Evolutionary conservation across 371 early-diverging fungal species (phyloP).

Genomic region (Mortierella sp.): DNA sequence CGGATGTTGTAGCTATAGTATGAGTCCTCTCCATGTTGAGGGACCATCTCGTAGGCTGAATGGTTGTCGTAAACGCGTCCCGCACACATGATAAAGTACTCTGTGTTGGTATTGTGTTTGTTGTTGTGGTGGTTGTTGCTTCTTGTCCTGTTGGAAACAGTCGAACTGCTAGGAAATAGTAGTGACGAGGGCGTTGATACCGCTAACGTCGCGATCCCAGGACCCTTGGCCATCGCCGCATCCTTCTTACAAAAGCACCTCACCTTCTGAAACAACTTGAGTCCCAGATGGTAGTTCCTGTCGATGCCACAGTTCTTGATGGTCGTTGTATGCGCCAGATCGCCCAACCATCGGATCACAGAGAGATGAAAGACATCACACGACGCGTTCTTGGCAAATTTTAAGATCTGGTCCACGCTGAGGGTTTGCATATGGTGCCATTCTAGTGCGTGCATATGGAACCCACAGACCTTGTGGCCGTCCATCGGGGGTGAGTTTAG

Average conservation of each 20-base stretch:
- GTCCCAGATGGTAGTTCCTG: background rate
- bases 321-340: background rate
- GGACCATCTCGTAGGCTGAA: background rate
- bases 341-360: slow-evolving; percentile 10
- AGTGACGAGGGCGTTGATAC: background rate
- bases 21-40: background rate
- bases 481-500: background rate
- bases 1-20: background rate
- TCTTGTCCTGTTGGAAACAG: background rate
- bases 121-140: background rate
- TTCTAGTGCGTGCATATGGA: slow-evolving; percentile 21
- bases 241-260: background rate
- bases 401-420: background rate
- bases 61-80: slow-evolving; percentile 1
- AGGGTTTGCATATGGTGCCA: slow-evolving; percentile 11
- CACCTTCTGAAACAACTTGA: background rate
- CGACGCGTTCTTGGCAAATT: background rate
- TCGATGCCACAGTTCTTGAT: background rate
- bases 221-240: background rate
- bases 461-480: slow-evolving; percentile 15
- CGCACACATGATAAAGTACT: background rate
- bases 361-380: slow-evolving; percentile 16
- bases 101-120: background rate
- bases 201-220: background rate
- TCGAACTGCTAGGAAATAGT: background rate